phyloP scores from a whole-genome alignment of 306 rosid genomes.

The Rosa chinensis region DNA sequence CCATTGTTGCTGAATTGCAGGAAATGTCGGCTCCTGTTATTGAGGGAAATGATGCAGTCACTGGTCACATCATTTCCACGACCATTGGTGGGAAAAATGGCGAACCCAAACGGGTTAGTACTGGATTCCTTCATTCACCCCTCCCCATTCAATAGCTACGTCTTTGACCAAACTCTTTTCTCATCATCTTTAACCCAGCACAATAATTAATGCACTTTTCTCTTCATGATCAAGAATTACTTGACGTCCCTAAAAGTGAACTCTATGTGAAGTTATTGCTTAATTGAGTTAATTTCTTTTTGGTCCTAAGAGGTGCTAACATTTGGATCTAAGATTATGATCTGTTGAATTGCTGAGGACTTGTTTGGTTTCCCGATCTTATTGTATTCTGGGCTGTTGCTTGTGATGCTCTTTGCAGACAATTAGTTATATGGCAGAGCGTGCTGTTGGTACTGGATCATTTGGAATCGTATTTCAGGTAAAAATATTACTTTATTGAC shows the following conservation, averaged over 20 bases:
- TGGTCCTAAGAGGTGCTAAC: conserved; percentile 4
- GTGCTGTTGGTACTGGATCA: conserved; percentile 95
- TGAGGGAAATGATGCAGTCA: conserved; percentile 77
- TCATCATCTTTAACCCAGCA: neutral
- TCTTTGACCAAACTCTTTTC: neutral
- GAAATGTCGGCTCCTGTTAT: conserved; percentile 71
- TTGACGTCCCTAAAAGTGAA: neutral
- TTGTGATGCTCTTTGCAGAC: conserved; percentile 59
- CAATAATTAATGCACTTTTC: neutral
- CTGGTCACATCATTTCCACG: conserved; percentile 91
- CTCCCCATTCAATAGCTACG: neutral
- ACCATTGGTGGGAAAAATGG: conserved; percentile 98
- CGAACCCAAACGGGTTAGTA: conserved; percentile 79
- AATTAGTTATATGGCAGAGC: conserved; percentile 97
- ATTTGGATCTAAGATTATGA: conserved; percentile 7
- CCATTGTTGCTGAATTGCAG: conserved; percentile 47
- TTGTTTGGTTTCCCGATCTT: conserved; percentile 13
- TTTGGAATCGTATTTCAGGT: conserved; percentile 96
- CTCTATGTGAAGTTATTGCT: neutral
- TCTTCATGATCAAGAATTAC: conserved; percentile 5
- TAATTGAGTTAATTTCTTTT: neutral
- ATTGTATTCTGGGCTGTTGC: conserved; percentile 23
- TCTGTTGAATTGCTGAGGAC: conserved; percentile 19
- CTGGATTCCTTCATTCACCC: conserved; percentile 1
- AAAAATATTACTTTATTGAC: conserved; percentile 24